phyloP scores from a whole-genome alignment of 1,139 yeast species.

The Diutina catenulata region DNA sequence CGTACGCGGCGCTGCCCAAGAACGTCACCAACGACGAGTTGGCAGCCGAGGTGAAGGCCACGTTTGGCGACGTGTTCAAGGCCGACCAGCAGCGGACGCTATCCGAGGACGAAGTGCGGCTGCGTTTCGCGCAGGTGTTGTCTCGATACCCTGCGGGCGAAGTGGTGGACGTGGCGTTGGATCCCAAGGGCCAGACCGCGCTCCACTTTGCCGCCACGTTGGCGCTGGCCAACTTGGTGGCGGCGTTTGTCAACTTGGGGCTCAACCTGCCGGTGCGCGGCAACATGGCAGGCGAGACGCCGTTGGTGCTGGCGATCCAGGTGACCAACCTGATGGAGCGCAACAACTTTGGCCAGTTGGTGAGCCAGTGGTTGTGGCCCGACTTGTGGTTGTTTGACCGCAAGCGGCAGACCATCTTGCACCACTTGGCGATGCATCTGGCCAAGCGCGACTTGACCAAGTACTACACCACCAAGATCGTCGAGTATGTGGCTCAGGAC shows the following conservation, averaged over 20 bases:
- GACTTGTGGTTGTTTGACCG: constrained; percentile 25
- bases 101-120: constrained; percentile 10
- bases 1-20: constrained; percentile 41
- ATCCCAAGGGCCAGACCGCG: constrained; percentile 32
- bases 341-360: constrained; percentile 26
- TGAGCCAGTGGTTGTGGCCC: constrained; percentile 26
- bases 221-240: constrained; percentile 27
- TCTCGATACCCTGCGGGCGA: constrained; percentile 6
- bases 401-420: constrained; percentile 24
- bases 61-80: constrained; percentile 20
- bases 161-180: constrained; percentile 26
- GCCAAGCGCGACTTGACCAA: constrained; percentile 28
- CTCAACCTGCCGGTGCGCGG: constrained; percentile 33
- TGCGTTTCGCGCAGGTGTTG: constrained; percentile 11
- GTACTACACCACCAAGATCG: constrained; percentile 61
- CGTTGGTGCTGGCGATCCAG: constrained; percentile 27
- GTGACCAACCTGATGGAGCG: constrained; percentile 37
- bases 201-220: constrained; percentile 35
- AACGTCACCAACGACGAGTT: constrained; percentile 16
- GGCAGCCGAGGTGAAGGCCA: constrained; percentile 45
- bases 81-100: constrained; percentile 8
- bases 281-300: constrained; percentile 27
- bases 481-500: constrained; percentile 33
- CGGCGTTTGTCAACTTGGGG: constrained; percentile 24
- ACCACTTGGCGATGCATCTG: constrained; percentile 22